A percentile compares a stretch with the other conserved stretches of the same genome.
These are phyloP conservation scores for Trebouxia sp. DNA, from an alignment of 139 green algal species.

Conservation along the genomic window DNA sequence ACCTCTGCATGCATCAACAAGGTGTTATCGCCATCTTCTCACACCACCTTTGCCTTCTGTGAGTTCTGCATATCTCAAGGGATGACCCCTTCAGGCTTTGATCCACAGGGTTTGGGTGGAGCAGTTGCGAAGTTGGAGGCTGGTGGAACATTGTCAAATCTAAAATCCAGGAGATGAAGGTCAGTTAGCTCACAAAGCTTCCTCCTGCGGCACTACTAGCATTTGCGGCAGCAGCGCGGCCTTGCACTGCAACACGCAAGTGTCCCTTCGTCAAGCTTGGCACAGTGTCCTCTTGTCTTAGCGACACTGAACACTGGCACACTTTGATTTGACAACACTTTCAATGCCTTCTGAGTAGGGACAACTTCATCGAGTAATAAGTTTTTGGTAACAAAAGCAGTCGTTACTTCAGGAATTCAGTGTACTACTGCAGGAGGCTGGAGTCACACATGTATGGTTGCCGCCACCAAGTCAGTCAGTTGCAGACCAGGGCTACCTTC, in stretches of 20 bases:
- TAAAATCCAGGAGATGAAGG: conserved; percentile 58
- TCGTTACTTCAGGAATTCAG: not conserved
- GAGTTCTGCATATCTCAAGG: no score
- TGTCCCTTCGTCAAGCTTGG: not conserved
- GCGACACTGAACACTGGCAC: not conserved
- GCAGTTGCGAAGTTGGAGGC: conserved; percentile 56
- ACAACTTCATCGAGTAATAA: no score
- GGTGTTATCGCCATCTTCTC: no score
- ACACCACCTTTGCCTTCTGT: no score
- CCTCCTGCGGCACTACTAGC: not conserved
- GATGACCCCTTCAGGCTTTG: no score
- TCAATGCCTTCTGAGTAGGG: not conserved
- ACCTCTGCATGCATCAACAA: no score
- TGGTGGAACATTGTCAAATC: conserved; percentile 62
- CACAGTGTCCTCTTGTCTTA: not conserved
- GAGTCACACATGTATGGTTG: conserved; percentile 82
- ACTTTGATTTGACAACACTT: not conserved
- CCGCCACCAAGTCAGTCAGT: conserved; percentile 83
- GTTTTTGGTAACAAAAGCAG: no score
- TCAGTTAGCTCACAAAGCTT: not conserved
- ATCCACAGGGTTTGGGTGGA: conserved; percentile 70
- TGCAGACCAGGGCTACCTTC: conserved; percentile 81
- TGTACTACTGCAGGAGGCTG: conserved; percentile 32
- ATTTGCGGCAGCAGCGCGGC: not conserved
- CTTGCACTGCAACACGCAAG: not conserved